Conservation (phyloP, 2,329 filamentous ascomycete genomes). For the Fusarium redolens region DNA sequence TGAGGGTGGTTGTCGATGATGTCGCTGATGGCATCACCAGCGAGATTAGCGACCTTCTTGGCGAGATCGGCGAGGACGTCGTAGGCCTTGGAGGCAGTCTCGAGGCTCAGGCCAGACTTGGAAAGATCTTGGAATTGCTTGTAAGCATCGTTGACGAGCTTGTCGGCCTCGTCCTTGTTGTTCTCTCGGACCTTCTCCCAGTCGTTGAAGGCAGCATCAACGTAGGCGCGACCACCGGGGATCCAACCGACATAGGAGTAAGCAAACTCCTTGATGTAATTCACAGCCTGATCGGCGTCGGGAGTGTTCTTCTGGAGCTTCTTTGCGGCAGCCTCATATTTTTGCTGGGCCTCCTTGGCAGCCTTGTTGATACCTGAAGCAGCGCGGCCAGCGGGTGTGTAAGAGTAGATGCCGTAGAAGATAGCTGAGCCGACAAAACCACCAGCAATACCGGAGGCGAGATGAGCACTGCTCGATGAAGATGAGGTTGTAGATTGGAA, state of each 20-base stretch:
- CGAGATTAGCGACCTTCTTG: constrained; percentile 68
- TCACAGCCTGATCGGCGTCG: constrained; percentile 73
- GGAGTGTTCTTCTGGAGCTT: constrained; percentile 72
- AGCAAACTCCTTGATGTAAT: constrained; percentile 73
- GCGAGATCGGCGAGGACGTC: constrained; percentile 72
- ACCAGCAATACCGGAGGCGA: constrained; percentile 56
- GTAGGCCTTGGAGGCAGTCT: constrained; percentile 71
- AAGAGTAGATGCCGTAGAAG: constrained; percentile 57
- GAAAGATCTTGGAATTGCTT: constrained; percentile 71
- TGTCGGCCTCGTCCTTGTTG: constrained; percentile 76
- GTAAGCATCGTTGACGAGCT: constrained; percentile 75
- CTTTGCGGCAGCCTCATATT: constrained; percentile 69
- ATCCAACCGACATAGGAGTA: constrained; percentile 78
- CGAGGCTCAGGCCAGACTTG: constrained; percentile 69
- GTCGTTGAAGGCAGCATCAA: constrained; percentile 77
- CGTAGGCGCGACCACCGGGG: constrained; percentile 75
- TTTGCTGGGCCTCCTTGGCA: constrained; percentile 66
- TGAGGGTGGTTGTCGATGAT: constrained; percentile 80
- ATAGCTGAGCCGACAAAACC: constrained; percentile 56
- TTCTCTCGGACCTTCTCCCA: constrained; percentile 74
- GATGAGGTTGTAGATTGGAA: constrained; percentile 55
- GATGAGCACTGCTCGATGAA: constrained; percentile 46
- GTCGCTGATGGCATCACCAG: constrained; percentile 70
- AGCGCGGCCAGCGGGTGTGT: constrained; percentile 58
- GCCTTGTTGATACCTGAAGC: constrained; percentile 58